Conservation (phyloP, 78 protist species). For the Monosiga brevicollis region DNA sequence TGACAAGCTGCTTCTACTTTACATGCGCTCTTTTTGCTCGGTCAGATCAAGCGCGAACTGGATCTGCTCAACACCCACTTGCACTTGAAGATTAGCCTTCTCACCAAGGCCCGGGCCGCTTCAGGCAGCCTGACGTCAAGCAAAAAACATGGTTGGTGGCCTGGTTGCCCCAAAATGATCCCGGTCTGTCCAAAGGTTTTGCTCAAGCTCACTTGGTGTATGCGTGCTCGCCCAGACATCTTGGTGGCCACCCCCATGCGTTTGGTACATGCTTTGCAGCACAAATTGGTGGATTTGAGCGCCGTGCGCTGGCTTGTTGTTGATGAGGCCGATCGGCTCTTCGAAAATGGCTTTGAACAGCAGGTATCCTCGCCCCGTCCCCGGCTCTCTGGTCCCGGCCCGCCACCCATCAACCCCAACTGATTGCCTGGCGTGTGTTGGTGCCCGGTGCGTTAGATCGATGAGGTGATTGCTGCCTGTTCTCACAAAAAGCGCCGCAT, state of each 20-base stretch:
- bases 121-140: neutral
- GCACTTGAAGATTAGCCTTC: slow-evolving; percentile 28
- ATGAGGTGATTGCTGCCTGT: slow-evolving; percentile 31
- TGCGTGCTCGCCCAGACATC: slow-evolving; percentile 24
- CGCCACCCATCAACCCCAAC: too few species aligned
- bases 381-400: slow-evolving; percentile 18
- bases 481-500: neutral
- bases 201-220: neutral
- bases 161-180: neutral
- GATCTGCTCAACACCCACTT: slow-evolving; percentile 13
- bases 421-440: slow-evolving; percentile 11
- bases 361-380: slow-evolving; percentile 44
- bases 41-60: slow-evolving; percentile 33
- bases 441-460: neutral
- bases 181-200: neutral
- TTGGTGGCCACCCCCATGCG: slow-evolving; percentile 71
- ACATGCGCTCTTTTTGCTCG: neutral
- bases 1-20: neutral
- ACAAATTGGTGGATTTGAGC: neutral
- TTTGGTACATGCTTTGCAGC: slow-evolving; percentile 29
- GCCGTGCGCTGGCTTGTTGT: slow-evolving; percentile 58
- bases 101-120: slow-evolving; percentile 14
- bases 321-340: slow-evolving; percentile 83
- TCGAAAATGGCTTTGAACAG: slow-evolving; percentile 54
- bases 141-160: neutral